Evolutionary conservation across 305 asterid genomes (phyloP), one percentile per base, ranked within the genome.

Genomic region (Ilex paraguariensis): DNA sequence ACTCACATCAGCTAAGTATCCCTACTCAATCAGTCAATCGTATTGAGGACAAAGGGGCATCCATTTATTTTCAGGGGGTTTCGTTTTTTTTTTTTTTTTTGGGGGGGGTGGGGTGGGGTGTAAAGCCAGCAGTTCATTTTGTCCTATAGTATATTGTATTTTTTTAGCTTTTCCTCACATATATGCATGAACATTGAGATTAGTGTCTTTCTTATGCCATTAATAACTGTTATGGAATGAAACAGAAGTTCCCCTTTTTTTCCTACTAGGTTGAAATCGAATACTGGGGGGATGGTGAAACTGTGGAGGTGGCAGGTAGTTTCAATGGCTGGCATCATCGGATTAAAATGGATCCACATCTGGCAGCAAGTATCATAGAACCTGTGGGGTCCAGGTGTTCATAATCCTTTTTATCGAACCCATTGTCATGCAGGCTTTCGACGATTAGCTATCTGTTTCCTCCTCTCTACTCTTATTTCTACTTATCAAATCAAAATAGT

Each of bases 301-400:
- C 67, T 42, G 95, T 87, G 70, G 97, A 89, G 78, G 73, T 92
- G 17, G 87, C 97, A 17, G 97, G 98, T 46, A 92, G 95, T 79
- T 92, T 89, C 87, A 89, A 92, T 52, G 98, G 98, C 62, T 92
- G 98, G 98, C 85, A 81, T 70, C 84, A 82, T 10, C 77, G 58
- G 45, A 71, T 87, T 68, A 71, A 73, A 65, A 79, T 92, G 98
- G 95, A 89, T 14, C 58, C 59, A 52, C 71, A 75, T 42, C 76
- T 67, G 59, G 69, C 91, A 56, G 63, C 83, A 55, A 73, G 62
- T 65, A 53, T 60, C 78, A 8, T 63, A n/a, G 76, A 70, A 52
- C 64, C 79, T 63, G 9, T 67, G 39, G 79, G 66, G 71, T 66
- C 81, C 10, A 77, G 91, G 95, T 91, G 62, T 60, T 40, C 13